These are phyloP conservation scores for Symbiodinium pilosum DNA, from an alignment of 73 alveolate genomes.

Conservation along the genomic window DNA sequence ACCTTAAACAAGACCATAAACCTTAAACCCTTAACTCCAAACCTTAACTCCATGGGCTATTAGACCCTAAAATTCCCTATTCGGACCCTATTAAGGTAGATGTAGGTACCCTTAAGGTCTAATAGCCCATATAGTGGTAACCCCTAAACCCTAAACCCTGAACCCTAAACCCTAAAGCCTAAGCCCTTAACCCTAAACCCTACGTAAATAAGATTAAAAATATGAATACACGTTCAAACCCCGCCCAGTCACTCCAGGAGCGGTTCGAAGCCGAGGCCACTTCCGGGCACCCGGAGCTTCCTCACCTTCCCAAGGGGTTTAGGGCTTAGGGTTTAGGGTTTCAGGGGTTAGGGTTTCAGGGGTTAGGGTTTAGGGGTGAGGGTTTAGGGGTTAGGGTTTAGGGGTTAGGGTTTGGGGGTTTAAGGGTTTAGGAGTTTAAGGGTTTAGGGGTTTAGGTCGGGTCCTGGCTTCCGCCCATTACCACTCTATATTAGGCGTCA, in stretches of 20 bases:
- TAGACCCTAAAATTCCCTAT: too few relatives aligned
- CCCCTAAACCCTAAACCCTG: background rate
- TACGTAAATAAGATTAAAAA: background rate
- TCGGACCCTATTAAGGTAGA: too few relatives aligned
- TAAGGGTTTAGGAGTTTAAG: too few relatives aligned
- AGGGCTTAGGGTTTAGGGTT: background rate
- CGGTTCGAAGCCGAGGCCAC: constrained; percentile 14
- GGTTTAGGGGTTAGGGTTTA: too few relatives aligned
- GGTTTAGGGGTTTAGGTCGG: too few relatives aligned
- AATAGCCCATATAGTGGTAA: too few relatives aligned
- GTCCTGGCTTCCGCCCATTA: too few relatives aligned
- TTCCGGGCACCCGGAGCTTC: constrained; percentile 15
- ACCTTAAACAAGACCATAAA: background rate
- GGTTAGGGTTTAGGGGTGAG: background rate
- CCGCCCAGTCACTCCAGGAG: background rate
- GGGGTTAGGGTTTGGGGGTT: too few relatives aligned
- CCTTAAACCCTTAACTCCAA: background rate
- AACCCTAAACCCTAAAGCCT: background rate
- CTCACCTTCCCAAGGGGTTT: background rate
- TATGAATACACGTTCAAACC: too few relatives aligned
- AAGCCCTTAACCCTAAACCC: background rate
- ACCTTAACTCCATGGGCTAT: background rate
- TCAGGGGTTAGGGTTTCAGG: background rate
- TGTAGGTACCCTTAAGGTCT: too few relatives aligned
- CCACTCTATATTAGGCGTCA: too few relatives aligned